Percentiles rank a stretch among this genome's conserved stretches.
These are phyloP conservation scores for Suaeda aralocaspica DNA, from an alignment of 148 eudicot species.

Conservation along the genomic window DNA sequence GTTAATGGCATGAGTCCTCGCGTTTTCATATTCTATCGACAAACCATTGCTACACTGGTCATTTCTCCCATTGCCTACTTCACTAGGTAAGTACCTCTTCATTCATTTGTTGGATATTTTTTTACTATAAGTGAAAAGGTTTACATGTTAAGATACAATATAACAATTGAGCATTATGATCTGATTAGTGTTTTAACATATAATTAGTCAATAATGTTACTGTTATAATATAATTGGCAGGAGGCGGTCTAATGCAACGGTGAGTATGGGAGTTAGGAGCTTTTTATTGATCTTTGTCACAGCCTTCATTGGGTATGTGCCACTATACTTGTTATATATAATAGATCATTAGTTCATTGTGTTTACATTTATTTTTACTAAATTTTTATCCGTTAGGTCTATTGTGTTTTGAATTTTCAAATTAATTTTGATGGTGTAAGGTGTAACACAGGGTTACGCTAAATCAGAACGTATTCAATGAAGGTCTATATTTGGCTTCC, in stretches of 20 bases:
- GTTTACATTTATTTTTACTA: no score
- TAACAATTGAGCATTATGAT: no score
- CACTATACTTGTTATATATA: not conserved
- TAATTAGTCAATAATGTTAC: no score
- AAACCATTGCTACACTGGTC: conserved; percentile 53
- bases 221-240: no score
- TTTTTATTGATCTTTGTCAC: conserved; percentile 56
- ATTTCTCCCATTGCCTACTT: conserved; percentile 58
- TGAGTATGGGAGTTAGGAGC: conserved; percentile 45
- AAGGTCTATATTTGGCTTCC: conserved; percentile 59
- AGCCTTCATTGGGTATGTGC: conserved; percentile 62
- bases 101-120: no score
- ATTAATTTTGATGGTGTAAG: not conserved
- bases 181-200: no score
- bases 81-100: conserved; percentile 39
- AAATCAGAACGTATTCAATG: conserved; percentile 48
- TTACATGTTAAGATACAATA: no score
- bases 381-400: no score
- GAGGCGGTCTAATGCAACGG: conserved; percentile 24
- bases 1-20: conserved; percentile 61
- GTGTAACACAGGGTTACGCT: conserved; percentile 55
- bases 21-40: conserved; percentile 71
- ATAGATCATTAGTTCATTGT: not conserved
- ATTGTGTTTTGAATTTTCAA: no score
- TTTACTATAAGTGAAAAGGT: no score